A percentile compares a stretch with the other conserved stretches of the same genome.
Conservation (phyloP, 441 rosid genomes). For the Biscutella laevigata region DNA sequence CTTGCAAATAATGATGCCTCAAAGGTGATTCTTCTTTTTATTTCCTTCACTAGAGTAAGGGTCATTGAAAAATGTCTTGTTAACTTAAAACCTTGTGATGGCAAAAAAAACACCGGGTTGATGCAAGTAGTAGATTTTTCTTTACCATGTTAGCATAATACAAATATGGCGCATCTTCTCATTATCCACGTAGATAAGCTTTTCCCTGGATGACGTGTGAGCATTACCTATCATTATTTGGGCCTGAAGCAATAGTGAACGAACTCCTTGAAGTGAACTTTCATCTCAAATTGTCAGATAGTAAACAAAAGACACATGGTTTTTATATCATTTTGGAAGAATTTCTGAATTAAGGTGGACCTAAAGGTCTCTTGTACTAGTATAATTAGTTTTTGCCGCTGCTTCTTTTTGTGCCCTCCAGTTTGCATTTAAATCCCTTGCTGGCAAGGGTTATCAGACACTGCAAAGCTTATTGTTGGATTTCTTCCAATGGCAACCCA, state of each 20-base stretch:
- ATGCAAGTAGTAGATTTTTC: background rate
- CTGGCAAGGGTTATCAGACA: constrained; percentile 95
- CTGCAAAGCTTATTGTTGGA: constrained; percentile 89
- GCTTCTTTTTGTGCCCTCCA: constrained; percentile 29
- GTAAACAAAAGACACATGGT: background rate
- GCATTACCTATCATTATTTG: constrained; percentile 1
- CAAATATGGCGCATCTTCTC: background rate
- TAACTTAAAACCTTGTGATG: constrained; percentile 5
- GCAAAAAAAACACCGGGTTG: background rate
- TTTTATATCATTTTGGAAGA: background rate
- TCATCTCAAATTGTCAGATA: constrained; percentile 4
- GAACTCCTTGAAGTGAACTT: constrained; percentile 4
- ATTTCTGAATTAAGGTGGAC: constrained; percentile 7
- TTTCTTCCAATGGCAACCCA: constrained; percentile 77
- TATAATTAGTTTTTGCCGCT: constrained; percentile 11
- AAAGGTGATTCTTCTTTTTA: constrained; percentile 47
- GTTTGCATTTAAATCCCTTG: constrained; percentile 91
- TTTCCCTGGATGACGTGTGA: background rate
- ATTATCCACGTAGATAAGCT: background rate
- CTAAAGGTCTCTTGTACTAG: constrained; percentile 1
- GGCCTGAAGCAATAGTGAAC: constrained; percentile 1
- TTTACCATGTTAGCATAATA: background rate
- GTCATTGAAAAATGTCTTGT: background rate
- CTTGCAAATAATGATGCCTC: constrained; percentile 80
- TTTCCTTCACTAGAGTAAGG: constrained; percentile 13